Evolutionary conservation across 1,139 yeast genomes (phyloP).

Genomic region (Blastobotrys capitulatus): DNA sequence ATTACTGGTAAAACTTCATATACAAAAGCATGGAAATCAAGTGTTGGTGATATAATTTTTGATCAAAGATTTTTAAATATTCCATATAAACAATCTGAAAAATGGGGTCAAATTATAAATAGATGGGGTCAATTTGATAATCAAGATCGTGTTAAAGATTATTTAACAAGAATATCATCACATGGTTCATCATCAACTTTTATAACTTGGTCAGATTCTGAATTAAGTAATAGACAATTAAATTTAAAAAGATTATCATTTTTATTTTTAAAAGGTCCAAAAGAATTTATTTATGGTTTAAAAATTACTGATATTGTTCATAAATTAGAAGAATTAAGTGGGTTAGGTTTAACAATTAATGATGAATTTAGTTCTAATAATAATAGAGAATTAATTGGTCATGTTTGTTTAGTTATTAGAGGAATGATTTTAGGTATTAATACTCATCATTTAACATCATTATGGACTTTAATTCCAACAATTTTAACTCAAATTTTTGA

Average conservation of each 20-base stretch:
- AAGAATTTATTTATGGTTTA: constrained; percentile 46
- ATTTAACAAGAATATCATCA: constrained; percentile 44
- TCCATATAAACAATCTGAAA: constrained; percentile 26
- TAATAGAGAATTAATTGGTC: constrained; percentile 33
- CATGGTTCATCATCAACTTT: constrained; percentile 48
- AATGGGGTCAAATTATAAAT: constrained; percentile 49
- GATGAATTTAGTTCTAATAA: constrained; percentile 17
- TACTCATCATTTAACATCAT: constrained; percentile 57
- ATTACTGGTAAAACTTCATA: constrained; percentile 14
- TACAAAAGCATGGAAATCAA: constrained; percentile 36
- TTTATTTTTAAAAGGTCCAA: constrained; percentile 53
- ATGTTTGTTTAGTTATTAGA: constrained; percentile 54
- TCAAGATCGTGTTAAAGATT: constrained; percentile 54
- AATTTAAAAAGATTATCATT: constrained; percentile 57
- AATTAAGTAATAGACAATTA: constrained; percentile 42
- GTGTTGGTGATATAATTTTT: constrained; percentile 35
- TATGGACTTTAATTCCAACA: constrained; percentile 67
- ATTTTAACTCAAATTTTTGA: constrained; percentile 52
- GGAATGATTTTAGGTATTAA: constrained; percentile 58
- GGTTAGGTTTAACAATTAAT: constrained; percentile 15
- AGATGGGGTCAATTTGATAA: constrained; percentile 53
- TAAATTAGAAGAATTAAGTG: constrained; percentile 37
- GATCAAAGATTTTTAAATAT: constrained; percentile 41
- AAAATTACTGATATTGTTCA: constrained; percentile 47
- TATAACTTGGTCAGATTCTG: constrained; percentile 66